phyloP scores from a whole-genome alignment of 805 yeast genomes.

The Lipomyces sp. region DNA sequence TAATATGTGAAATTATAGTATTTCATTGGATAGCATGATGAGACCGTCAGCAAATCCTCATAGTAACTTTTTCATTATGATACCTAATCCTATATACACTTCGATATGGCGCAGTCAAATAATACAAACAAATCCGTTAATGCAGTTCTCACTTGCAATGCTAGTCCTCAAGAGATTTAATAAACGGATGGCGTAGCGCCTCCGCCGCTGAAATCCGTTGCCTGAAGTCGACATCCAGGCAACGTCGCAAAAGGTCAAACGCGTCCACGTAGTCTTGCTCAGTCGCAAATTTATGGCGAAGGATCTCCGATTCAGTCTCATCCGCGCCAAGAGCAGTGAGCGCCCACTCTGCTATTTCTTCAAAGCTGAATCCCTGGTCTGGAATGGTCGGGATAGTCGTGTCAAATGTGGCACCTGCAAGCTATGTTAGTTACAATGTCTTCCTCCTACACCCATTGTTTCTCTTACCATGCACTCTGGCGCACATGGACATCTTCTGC shows the following conservation, averaged over 20 bases:
- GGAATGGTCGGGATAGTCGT: conserved; percentile 53
- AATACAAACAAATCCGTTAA: background rate
- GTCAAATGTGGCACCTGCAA: conserved; percentile 62
- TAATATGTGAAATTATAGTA: background rate
- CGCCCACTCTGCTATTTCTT: conserved; percentile 45
- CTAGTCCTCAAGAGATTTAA: conserved; percentile 1
- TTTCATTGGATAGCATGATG: background rate
- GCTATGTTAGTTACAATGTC: background rate
- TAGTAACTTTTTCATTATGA: too few species aligned
- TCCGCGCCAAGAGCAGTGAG: conserved; percentile 10
- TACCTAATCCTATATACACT: too few species aligned
- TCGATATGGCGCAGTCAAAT: too few species aligned
- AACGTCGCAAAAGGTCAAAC: conserved; percentile 45
- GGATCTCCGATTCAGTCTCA: background rate
- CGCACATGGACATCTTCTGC: conserved; percentile 67
- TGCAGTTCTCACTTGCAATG: too few species aligned
- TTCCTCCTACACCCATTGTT: background rate
- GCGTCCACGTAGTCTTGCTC: conserved; percentile 32
- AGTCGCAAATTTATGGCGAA: background rate
- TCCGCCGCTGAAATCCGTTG: conserved; percentile 63
- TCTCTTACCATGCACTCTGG: conserved; percentile 68
- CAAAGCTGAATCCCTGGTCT: conserved; percentile 42
- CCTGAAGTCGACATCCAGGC: conserved; percentile 67
- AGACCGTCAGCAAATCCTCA: background rate
- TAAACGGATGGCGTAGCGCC: conserved; percentile 44